Evolutionary conservation across 2,329 filamentous ascomycete genomes (phyloP).

Genomic region (Venturiaceae sp.): DNA sequence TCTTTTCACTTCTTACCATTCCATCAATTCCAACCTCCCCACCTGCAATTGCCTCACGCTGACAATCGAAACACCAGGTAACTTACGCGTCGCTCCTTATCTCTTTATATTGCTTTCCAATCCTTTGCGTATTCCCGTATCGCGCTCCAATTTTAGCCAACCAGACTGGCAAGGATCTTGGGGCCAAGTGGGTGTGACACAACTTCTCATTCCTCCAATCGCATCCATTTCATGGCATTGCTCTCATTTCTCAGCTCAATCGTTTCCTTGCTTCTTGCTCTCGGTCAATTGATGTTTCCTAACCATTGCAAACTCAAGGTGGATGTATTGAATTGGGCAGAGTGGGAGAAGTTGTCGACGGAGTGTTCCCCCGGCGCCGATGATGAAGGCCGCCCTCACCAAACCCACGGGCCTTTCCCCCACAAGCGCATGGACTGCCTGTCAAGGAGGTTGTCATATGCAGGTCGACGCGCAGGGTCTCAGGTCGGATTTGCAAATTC

Average conservation of each 20-base stretch:
- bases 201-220: neutral
- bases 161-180: neutral
- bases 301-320: neutral
- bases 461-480: constrained; percentile 1
- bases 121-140: neutral
- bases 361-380: neutral
- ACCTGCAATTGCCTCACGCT: neutral
- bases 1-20: too few species aligned
- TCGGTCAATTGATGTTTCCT: neutral
- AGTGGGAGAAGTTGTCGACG: neutral
- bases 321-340: neutral
- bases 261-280: neutral
- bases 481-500: neutral
- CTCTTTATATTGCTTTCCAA: neutral
- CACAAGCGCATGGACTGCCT: neutral
- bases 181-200: neutral
- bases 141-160: neutral
- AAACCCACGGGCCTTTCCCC: neutral
- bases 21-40: neutral
- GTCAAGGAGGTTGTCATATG: constrained; percentile 1
- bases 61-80: neutral
- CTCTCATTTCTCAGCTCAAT: neutral
- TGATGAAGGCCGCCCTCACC: neutral
- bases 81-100: neutral
- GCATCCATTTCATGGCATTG: neutral